Conservation (phyloP, 2,329 filamentous ascomycete species). For the Pseudofabraea citricarpa region DNA sequence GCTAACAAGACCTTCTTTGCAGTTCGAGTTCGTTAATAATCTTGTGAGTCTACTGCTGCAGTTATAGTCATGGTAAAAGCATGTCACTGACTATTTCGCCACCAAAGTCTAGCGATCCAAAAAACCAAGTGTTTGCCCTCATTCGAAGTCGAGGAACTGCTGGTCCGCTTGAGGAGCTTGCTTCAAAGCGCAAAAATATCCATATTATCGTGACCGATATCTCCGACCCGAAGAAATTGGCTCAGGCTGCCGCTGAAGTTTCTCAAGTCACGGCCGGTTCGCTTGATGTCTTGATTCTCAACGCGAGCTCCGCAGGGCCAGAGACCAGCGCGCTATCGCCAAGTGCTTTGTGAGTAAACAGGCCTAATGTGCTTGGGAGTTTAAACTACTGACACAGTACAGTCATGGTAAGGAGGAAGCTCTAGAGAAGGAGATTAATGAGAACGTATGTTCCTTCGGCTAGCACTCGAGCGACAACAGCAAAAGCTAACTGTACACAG, state of each 20-base stretch:
- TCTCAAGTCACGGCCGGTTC: constrained; percentile 2
- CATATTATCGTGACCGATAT: constrained; percentile 4
- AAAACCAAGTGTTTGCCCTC: constrained; percentile 7
- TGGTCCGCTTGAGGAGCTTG: constrained; percentile 2
- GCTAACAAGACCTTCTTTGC: neutral
- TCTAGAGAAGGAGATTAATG: constrained; percentile 2
- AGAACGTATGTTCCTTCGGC: neutral
- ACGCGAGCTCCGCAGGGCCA: constrained; percentile 3
- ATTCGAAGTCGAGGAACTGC: constrained; percentile 6
- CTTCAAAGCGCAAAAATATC: constrained; percentile 4
- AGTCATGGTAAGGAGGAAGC: neutral
- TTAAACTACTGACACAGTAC: neutral
- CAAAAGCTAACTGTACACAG: neutral
- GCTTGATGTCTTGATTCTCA: constrained; percentile 8
- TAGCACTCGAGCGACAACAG: neutral
- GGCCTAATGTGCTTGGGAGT: neutral
- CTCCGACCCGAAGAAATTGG: constrained; percentile 1
- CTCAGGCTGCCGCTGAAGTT: constrained; percentile 2
- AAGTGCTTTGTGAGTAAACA: constrained; percentile 2
- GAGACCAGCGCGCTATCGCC: neutral
- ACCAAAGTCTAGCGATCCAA: neutral
- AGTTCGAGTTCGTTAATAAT: constrained; percentile 3
- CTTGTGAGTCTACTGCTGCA: neutral
- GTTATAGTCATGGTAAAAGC: neutral
- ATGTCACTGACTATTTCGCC: neutral